A percentile compares a stretch with the other conserved stretches of the same genome.
phyloP scores from a whole-genome alignment of 306 rosid species.

The Neltuma alba region DNA sequence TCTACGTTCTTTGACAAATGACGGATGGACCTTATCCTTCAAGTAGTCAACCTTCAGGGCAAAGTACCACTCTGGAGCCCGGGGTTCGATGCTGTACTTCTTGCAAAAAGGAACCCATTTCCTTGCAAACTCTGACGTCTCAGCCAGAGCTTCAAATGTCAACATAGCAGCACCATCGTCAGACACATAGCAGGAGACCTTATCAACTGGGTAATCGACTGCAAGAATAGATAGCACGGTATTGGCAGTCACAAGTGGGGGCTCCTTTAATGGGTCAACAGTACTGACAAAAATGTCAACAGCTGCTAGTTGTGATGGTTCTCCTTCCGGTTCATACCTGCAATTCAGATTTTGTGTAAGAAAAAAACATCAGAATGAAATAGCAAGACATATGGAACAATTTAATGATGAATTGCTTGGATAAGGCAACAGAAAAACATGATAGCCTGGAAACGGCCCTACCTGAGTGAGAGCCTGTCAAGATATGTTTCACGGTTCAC shows the following conservation, averaged over 20 bases:
- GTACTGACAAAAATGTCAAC: conserved; percentile 95
- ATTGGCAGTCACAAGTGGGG: conserved; percentile 92
- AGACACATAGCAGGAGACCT: conserved; percentile 92
- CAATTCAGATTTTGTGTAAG: conserved; percentile 20
- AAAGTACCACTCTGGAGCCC: conserved; percentile 95
- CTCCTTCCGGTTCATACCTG: conserved; percentile 93
- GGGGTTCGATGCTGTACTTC: conserved; percentile 77
- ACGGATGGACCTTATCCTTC: conserved; percentile 88
- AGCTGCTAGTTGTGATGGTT: conserved; percentile 84
- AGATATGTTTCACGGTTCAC: conserved; percentile 93
- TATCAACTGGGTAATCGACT: conserved; percentile 90
- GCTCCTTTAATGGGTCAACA: conserved; percentile 93
- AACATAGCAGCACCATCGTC: conserved; percentile 97
- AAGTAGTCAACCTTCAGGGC: conserved; percentile 83
- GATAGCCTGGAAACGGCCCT: conserved; percentile 7
- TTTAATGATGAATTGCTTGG: conserved; percentile 13
- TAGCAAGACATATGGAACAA: conserved; percentile 4
- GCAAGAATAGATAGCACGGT: conserved; percentile 89
- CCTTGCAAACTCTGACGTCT: conserved; percentile 85
- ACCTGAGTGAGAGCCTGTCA: conserved; percentile 88
- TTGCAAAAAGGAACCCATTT: conserved; percentile 91
- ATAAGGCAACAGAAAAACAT: not conserved
- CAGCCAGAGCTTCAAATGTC: conserved; percentile 85
- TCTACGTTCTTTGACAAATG: conserved; percentile 89
- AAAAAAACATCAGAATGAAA: conserved; percentile 24